Conservation (phyloP, 148 eudicot species). For the Salicornia ramosissima region DNA sequence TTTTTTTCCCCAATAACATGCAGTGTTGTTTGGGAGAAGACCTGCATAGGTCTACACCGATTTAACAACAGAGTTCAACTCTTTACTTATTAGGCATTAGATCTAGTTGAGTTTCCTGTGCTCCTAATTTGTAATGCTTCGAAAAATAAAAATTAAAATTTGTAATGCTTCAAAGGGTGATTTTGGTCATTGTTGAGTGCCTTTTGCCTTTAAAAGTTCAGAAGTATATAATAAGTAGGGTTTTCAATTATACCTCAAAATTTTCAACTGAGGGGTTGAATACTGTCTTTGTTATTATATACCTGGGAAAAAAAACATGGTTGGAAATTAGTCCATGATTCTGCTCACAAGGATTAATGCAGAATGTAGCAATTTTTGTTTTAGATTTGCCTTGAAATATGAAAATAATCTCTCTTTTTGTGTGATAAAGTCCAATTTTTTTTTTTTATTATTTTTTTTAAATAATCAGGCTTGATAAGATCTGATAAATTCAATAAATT, state of each 20-base stretch:
- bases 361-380: no score
- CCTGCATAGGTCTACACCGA: background rate
- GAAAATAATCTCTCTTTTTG: no score
- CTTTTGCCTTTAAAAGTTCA: background rate
- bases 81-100: background rate
- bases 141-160: conserved; percentile 1
- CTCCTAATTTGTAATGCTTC: background rate
- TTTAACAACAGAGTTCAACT: background rate
- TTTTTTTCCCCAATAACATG: background rate
- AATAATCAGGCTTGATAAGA: no score
- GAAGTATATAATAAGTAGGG: background rate
- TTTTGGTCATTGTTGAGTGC: no score
- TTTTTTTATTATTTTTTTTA: no score
- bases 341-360: no score
- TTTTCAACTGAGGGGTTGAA: background rate
- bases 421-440: no score
- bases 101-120: background rate
- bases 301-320: no score
- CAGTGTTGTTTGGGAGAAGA: background rate
- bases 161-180: background rate
- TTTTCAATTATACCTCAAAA: background rate
- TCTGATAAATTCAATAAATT: no score
- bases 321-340: no score
- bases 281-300: background rate
- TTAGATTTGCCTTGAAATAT: no score